phyloP scores from a whole-genome alignment of 805 yeast species.

The Candida oleophila region DNA sequence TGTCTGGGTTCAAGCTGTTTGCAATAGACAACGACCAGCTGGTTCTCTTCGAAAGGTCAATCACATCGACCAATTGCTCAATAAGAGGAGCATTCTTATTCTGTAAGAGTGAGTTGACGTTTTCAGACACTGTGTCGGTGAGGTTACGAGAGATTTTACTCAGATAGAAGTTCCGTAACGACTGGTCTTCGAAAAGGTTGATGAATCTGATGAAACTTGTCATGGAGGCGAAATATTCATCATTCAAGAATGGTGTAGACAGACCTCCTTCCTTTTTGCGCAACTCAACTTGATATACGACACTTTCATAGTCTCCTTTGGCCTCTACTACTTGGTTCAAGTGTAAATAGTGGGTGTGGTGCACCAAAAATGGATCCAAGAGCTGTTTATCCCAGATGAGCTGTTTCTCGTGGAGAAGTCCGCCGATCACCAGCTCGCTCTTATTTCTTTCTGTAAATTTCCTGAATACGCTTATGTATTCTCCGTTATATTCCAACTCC shows the following conservation, averaged over 20 bases:
- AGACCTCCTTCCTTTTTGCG: neutral
- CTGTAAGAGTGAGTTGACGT: conserved; percentile 21
- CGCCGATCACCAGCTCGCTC: conserved; percentile 1
- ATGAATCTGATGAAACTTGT: conserved; percentile 28
- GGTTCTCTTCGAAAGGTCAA: conserved; percentile 16
- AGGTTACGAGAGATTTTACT: conserved; percentile 28
- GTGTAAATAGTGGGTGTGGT: neutral
- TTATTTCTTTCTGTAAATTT: neutral
- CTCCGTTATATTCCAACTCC: conserved; percentile 6
- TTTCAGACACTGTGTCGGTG: conserved; percentile 28
- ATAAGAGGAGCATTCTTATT: conserved; percentile 14
- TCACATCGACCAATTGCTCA: conserved; percentile 17
- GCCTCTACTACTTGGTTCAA: neutral
- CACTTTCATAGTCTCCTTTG: neutral
- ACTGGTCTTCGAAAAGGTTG: conserved; percentile 19
- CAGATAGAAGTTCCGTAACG: conserved; percentile 24
- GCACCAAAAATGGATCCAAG: conserved; percentile 6
- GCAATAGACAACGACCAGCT: conserved; percentile 27
- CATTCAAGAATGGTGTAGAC: neutral
- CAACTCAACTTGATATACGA: neutral
- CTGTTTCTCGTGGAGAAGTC: conserved; percentile 10
- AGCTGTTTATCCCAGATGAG: conserved; percentile 10
- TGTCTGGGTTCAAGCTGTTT: conserved; percentile 1
- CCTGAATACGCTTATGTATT: conserved; percentile 2
- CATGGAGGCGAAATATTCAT: conserved; percentile 21